Evolutionary conservation across 371 early-diverging fungal genomes (phyloP).

Genomic region (Saksenaea oblongispora): DNA sequence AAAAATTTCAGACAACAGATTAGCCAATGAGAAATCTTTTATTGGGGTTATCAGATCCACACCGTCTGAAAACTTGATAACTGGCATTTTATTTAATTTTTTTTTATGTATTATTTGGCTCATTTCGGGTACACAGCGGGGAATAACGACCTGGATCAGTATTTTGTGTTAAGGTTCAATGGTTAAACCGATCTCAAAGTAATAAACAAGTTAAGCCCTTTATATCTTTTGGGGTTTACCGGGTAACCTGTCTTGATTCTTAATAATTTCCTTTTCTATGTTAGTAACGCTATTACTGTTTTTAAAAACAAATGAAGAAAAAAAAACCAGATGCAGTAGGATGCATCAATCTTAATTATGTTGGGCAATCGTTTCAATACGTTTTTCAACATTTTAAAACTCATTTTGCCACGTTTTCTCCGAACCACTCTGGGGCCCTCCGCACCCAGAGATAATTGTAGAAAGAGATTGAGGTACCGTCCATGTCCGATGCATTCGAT

Average conservation of each 20-base stretch:
- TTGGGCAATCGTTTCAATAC: neutral
- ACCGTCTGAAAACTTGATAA: neutral
- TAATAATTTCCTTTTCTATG: too few relatives aligned
- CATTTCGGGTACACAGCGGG: neutral
- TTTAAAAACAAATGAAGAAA: neutral
- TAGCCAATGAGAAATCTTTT: neutral
- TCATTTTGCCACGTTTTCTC: neutral
- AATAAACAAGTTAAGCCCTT: neutral
- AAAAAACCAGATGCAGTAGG: neutral
- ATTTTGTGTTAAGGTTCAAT: neutral
- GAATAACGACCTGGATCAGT: neutral
- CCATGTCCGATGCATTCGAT: constrained; percentile 6
- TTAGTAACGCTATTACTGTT: too few relatives aligned
- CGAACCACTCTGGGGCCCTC: constrained; percentile 1
- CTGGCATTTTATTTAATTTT: neutral
- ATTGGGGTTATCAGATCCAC: constrained; percentile 1
- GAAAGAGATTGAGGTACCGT: neutral
- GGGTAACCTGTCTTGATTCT: neutral
- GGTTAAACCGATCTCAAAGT: neutral
- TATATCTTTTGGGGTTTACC: neutral
- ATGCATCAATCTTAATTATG: neutral
- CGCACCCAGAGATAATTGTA: neutral
- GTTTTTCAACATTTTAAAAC: neutral
- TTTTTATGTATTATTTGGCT: neutral
- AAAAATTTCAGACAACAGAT: neutral